Evolutionary conservation across 2,329 filamentous ascomycete species (phyloP).

Genomic region (Grosmannia clavigera): DNA sequence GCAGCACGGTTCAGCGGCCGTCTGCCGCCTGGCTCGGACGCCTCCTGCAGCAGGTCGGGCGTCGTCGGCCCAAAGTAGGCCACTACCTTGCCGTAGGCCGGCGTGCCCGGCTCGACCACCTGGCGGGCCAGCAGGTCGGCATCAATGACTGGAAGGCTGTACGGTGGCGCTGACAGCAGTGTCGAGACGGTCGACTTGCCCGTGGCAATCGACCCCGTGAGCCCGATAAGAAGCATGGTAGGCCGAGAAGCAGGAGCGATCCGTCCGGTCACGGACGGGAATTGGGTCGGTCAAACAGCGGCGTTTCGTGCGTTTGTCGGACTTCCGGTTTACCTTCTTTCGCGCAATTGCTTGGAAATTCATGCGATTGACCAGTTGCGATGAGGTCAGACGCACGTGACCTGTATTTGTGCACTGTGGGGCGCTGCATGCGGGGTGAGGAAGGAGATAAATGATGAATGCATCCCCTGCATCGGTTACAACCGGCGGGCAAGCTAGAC

Average conservation of each 20-base stretch:
- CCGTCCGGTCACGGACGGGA: background rate
- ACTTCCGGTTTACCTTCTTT: background rate
- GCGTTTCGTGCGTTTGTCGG: background rate
- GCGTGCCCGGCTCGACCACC: slow-evolving; percentile 85
- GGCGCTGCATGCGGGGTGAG: background rate
- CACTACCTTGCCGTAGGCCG: slow-evolving; percentile 73
- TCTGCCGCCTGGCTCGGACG: slow-evolving; percentile 14
- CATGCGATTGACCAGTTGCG: background rate
- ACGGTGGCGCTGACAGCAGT: slow-evolving; percentile 66
- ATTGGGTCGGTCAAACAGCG: background rate
- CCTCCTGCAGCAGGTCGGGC: slow-evolving; percentile 73
- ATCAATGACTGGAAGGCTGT: slow-evolving; percentile 84
- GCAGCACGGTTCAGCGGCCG: slow-evolving; percentile 70
- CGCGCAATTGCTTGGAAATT: background rate
- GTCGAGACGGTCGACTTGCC: slow-evolving; percentile 93
- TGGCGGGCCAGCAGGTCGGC: slow-evolving; percentile 85
- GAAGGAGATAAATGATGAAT: background rate
- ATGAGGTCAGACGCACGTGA: background rate
- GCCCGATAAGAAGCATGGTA: slow-evolving; percentile 84
- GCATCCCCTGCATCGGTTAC: background rate
- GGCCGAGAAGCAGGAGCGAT: background rate
- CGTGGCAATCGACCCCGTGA: slow-evolving; percentile 94
- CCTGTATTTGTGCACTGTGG: background rate
- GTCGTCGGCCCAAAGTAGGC: slow-evolving; percentile 69
- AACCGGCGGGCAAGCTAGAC: background rate